phyloP scores from a whole-genome alignment of 2,329 filamentous ascomycete species.

The Aureobasidium leucospermi region DNA sequence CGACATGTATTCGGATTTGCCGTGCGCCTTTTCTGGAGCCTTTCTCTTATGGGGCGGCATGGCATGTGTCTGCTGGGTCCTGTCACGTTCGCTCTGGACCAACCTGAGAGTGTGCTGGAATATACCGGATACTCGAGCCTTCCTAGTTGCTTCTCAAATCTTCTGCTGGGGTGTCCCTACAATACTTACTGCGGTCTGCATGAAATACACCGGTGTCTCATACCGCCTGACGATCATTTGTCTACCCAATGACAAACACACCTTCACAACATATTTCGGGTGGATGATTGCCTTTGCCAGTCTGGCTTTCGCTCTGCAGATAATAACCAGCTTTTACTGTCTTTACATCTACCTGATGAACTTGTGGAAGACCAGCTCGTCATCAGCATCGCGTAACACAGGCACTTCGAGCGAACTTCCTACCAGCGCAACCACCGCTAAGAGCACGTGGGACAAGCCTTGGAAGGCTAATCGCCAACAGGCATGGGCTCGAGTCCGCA shows the following conservation, averaged over 20 bases:
- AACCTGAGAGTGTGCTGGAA: slow-evolving; percentile 30
- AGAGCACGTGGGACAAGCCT: slow-evolving; percentile 3
- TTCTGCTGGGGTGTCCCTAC: slow-evolving; percentile 24
- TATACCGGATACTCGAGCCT: slow-evolving; percentile 22
- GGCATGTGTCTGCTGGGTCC: slow-evolving; percentile 65
- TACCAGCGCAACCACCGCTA: slow-evolving; percentile 3
- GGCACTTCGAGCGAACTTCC: background rate
- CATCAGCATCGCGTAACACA: background rate
- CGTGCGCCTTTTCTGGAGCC: slow-evolving; percentile 73
- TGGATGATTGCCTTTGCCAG: slow-evolving; percentile 30
- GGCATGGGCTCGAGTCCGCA: slow-evolving; percentile 60
- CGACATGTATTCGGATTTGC: slow-evolving; percentile 65
- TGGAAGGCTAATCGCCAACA: slow-evolving; percentile 14
- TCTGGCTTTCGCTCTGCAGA: slow-evolving; percentile 26
- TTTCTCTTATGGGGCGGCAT: slow-evolving; percentile 73
- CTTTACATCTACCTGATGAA: slow-evolving; percentile 26
- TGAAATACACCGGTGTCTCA: slow-evolving; percentile 26
- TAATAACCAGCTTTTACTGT: slow-evolving; percentile 28
- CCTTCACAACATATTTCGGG: slow-evolving; percentile 30
- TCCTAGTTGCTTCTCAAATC: slow-evolving; percentile 23
- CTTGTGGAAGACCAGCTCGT: slow-evolving; percentile 8
- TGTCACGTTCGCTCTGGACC: slow-evolving; percentile 28
- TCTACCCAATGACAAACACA: slow-evolving; percentile 28
- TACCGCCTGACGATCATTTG: slow-evolving; percentile 29
- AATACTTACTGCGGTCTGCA: slow-evolving; percentile 22